These are phyloP conservation scores for Sporothrix sp. DNA, from an alignment of 2,329 filamentous ascomycete species.

Conservation along the genomic window DNA sequence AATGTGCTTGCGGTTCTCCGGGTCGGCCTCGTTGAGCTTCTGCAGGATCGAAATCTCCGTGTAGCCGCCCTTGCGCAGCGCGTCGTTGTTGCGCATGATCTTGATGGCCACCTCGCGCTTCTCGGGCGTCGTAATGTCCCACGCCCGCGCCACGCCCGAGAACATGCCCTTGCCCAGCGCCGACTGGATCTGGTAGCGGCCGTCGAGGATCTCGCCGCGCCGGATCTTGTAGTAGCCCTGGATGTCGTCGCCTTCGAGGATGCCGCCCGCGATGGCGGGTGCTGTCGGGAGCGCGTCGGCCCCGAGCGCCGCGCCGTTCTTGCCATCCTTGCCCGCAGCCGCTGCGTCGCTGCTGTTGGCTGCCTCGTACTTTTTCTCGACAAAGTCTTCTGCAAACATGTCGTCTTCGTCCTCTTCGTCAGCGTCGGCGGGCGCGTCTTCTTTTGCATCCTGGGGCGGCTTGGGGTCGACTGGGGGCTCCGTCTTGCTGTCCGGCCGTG, in stretches of 20 bases:
- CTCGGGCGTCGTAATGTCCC: conserved; percentile 58
- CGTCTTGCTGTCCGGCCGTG: conserved; percentile 21
- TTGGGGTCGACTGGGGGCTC: conserved; percentile 20
- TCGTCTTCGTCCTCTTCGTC: conserved; percentile 52
- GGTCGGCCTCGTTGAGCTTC: conserved; percentile 75
- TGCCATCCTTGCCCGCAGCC: conserved; percentile 27
- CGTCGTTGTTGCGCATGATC: conserved; percentile 94
- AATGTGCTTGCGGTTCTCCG: conserved; percentile 83
- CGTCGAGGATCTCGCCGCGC: conserved; percentile 79
- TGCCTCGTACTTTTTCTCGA: conserved; percentile 54
- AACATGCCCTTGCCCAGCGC: conserved; percentile 92
- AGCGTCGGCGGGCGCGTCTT: background rate
- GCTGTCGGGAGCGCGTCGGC: conserved; percentile 36
- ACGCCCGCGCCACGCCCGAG: conserved; percentile 84
- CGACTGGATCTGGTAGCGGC: conserved; percentile 80
- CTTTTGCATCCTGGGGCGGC: background rate
- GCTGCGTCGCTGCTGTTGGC: conserved; percentile 24
- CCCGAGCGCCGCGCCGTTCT: conserved; percentile 15
- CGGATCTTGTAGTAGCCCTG: conserved; percentile 97
- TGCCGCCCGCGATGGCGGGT: conserved; percentile 53
- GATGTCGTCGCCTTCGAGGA: conserved; percentile 85
- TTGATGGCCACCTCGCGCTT: conserved; percentile 86
- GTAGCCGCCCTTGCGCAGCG: conserved; percentile 79
- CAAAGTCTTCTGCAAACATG: conserved; percentile 82
- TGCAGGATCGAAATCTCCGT: conserved; percentile 91